Evolutionary conservation across 1,139 yeast genomes (phyloP).

Genomic region (Saccharomyces hybrid): DNA sequence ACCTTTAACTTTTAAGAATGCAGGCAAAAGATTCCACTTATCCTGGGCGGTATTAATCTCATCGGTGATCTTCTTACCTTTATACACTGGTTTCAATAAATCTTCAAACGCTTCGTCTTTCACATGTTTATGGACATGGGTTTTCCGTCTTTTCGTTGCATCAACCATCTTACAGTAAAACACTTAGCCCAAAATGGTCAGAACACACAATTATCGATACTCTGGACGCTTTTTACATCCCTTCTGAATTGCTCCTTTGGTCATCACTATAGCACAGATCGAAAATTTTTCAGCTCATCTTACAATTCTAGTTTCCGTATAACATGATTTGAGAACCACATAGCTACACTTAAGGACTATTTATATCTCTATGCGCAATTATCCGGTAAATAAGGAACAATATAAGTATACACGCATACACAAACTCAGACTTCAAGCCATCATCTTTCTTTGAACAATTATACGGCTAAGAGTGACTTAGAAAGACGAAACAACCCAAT

Average conservation of each 20-base stretch:
- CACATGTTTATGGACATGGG: conserved; percentile 6
- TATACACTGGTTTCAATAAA: conserved; percentile 68
- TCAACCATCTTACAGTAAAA: neutral
- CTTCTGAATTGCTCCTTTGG: neutral
- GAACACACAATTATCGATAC: neutral
- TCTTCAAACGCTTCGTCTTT: conserved; percentile 59
- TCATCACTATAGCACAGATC: neutral
- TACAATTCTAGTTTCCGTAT: neutral
- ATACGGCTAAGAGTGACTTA: neutral
- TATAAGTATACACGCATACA: neutral
- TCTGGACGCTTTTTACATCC: neutral
- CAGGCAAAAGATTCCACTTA: conserved; percentile 94
- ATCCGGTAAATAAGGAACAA: neutral
- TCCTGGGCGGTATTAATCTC: conserved; percentile 85
- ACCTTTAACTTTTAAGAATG: conserved; percentile 91
- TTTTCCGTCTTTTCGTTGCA: conserved; percentile 1
- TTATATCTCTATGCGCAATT: neutral
- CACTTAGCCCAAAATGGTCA: neutral
- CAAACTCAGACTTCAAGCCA: neutral
- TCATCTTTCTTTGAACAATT: neutral
- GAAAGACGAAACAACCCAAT: neutral
- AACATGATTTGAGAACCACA: neutral
- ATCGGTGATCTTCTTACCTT: conserved; percentile 81
- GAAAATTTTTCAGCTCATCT: neutral
- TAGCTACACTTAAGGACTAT: neutral